Evolutionary conservation across 1,139 yeast genomes (phyloP).

Genomic region (Sugiyamaella xylanicola): DNA sequence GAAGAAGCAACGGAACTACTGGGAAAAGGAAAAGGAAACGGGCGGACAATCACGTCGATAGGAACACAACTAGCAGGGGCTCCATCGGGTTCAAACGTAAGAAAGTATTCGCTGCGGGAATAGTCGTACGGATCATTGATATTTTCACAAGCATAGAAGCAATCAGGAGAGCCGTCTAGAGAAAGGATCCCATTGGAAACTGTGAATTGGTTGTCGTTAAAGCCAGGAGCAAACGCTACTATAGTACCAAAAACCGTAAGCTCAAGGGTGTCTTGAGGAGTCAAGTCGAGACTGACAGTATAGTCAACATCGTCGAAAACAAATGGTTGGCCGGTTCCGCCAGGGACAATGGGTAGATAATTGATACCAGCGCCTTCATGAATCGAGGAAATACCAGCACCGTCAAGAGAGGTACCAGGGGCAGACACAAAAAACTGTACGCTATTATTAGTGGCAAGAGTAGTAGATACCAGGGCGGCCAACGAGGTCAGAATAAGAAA

Average conservation of each 20-base stretch:
- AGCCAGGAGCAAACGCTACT: slow-evolving; percentile 17
- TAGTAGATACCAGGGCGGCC: slow-evolving; percentile 5
- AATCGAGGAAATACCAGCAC: slow-evolving; percentile 41
- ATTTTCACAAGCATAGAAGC: slow-evolving; percentile 49
- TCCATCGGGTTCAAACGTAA: slow-evolving; percentile 25
- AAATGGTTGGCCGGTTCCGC: slow-evolving; percentile 23
- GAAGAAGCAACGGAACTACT: too few relatives aligned
- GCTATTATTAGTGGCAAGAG: slow-evolving; percentile 4
- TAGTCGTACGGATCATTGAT: slow-evolving; percentile 50
- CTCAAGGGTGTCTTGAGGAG: slow-evolving; percentile 6
- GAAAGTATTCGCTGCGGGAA: slow-evolving; percentile 41
- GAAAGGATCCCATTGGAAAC: slow-evolving; percentile 37
- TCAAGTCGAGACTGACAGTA: slow-evolving; percentile 5
- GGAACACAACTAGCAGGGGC: slow-evolving; percentile 21
- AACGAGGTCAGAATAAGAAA: background rate
- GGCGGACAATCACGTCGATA: slow-evolving; percentile 6
- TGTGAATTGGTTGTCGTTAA: slow-evolving; percentile 22
- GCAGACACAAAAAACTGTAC: slow-evolving; percentile 14
- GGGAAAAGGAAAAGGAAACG: background rate
- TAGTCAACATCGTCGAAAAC: slow-evolving; percentile 13
- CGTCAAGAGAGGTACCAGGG: slow-evolving; percentile 30
- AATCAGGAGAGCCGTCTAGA: slow-evolving; percentile 42
- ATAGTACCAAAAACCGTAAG: slow-evolving; percentile 15
- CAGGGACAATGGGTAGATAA: slow-evolving; percentile 47
- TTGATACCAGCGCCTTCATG: slow-evolving; percentile 63